Conservation (phyloP, 306 rosid genomes). For the Vicia villosa region DNA sequence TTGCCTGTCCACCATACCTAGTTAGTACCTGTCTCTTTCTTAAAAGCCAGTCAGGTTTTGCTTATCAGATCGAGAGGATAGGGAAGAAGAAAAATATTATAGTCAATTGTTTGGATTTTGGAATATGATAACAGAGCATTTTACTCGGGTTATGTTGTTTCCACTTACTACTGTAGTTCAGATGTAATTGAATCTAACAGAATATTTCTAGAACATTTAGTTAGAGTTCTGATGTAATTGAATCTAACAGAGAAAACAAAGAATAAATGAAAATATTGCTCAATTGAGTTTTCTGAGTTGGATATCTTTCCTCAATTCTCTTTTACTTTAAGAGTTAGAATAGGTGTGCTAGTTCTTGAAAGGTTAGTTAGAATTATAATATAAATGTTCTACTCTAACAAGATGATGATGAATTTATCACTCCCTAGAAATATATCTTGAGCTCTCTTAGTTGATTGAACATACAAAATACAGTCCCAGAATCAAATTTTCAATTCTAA, state of each 20-base stretch:
- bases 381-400: not conserved
- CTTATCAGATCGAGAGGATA: too few species aligned
- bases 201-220: not conserved
- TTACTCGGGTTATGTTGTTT: too few species aligned
- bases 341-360: not conserved
- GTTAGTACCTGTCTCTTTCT: too few species aligned
- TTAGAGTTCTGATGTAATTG: not conserved
- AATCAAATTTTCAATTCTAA: not conserved
- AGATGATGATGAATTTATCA: not conserved
- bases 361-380: not conserved
- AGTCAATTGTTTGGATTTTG: too few species aligned
- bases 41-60: too few species aligned
- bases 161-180: not conserved
- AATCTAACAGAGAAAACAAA: conserved; percentile 6
- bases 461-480: not conserved
- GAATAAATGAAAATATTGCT: not conserved
- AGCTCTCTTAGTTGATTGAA: not conserved
- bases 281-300: not conserved
- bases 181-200: too few species aligned
- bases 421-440: not conserved
- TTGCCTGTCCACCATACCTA: too few species aligned
- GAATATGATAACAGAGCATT: too few species aligned
- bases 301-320: not conserved
- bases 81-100: too few species aligned
- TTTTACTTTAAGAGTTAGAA: not conserved